A percentile compares a stretch with the other conserved stretches of the same genome.
Conservation (phyloP, 208 protist species). For the Trypanosoma lewisi region DNA sequence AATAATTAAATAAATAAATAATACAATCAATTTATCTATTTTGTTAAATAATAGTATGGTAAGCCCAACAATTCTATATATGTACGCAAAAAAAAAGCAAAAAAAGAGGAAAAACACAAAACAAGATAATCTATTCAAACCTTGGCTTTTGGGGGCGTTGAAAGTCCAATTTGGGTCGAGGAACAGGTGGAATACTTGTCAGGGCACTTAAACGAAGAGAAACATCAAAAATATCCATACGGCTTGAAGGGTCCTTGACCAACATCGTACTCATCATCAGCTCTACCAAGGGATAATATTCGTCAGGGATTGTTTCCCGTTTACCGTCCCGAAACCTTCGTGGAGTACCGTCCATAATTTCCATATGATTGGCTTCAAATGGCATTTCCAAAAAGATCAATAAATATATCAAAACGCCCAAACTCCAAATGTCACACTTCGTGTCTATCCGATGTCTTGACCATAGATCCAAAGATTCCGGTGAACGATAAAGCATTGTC, state of each 20-base stretch:
- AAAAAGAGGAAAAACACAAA: conserved; percentile 28
- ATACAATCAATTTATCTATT: not conserved
- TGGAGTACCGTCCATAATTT: conserved; percentile 63
- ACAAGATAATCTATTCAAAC: conserved; percentile 28
- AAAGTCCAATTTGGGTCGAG: conserved; percentile 34
- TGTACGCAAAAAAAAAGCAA: conserved; percentile 14
- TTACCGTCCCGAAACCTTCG: conserved; percentile 34
- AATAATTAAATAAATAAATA: conserved; percentile 5
- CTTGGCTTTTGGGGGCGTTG: conserved; percentile 44
- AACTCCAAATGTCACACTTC: conserved; percentile 93
- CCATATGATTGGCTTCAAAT: conserved; percentile 80
- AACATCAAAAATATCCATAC: conserved; percentile 60
- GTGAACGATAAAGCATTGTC: conserved; percentile 91
- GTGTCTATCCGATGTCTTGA: conserved; percentile 72
- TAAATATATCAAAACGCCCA: conserved; percentile 94
- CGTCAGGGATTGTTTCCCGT: conserved; percentile 25
- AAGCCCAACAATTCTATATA: no score
- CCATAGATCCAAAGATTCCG: conserved; percentile 95
- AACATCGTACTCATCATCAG: conserved; percentile 56
- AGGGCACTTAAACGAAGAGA: conserved; percentile 44
- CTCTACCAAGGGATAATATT: conserved; percentile 48
- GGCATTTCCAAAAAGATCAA: conserved; percentile 89
- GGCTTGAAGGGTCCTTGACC: conserved; percentile 49
- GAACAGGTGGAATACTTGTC: conserved; percentile 28
- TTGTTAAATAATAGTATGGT: no score